Evolutionary conservation across 1,284 basidiomycete species (phyloP).

Genomic region (Somion occarium): DNA sequence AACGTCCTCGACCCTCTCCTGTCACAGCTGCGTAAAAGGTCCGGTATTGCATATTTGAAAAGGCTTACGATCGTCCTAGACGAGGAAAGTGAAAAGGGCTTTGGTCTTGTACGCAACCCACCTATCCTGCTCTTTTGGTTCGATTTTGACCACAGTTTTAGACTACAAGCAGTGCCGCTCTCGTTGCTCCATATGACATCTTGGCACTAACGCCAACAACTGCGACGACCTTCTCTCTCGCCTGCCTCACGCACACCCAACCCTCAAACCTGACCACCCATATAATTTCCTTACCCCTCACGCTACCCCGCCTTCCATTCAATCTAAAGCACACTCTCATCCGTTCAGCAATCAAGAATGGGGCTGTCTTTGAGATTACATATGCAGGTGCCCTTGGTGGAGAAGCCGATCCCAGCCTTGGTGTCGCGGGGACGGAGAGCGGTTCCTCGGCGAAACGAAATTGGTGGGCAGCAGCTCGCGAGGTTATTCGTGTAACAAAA

Average conservation of each 20-base stretch:
- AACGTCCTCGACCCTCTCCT: slow-evolving; percentile 57
- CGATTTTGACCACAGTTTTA: slow-evolving; percentile 20
- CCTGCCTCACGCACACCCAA: slow-evolving; percentile 77
- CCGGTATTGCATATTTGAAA: slow-evolving; percentile 59
- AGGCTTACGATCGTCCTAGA: slow-evolving; percentile 70
- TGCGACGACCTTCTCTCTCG: slow-evolving; percentile 65
- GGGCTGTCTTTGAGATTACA: slow-evolving; percentile 78
- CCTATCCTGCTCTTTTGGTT: not conserved
- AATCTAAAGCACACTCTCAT: slow-evolving; percentile 80
- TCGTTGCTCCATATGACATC: slow-evolving; percentile 68
- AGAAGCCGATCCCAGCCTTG: slow-evolving; percentile 42
- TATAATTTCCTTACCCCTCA: slow-evolving; percentile 80
- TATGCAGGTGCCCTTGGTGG: slow-evolving; percentile 71
- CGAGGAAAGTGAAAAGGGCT: slow-evolving; percentile 77
- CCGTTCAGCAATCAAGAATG: slow-evolving; percentile 77
- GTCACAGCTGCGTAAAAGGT: slow-evolving; percentile 45
- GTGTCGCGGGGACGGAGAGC: slow-evolving; percentile 44
- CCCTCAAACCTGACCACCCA: slow-evolving; percentile 79
- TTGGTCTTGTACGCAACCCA: slow-evolving; percentile 57
- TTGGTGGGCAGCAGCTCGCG: slow-evolving; percentile 78
- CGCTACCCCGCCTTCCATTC: slow-evolving; percentile 73
- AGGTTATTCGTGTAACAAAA: slow-evolving; percentile 71
- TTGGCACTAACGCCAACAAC: slow-evolving; percentile 73
- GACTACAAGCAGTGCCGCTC: slow-evolving; percentile 55
- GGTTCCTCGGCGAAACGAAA: slow-evolving; percentile 59